These are phyloP conservation scores for Epichloe typhina DNA, from an alignment of 2,329 filamentous ascomycete genomes.

Conservation along the genomic window DNA sequence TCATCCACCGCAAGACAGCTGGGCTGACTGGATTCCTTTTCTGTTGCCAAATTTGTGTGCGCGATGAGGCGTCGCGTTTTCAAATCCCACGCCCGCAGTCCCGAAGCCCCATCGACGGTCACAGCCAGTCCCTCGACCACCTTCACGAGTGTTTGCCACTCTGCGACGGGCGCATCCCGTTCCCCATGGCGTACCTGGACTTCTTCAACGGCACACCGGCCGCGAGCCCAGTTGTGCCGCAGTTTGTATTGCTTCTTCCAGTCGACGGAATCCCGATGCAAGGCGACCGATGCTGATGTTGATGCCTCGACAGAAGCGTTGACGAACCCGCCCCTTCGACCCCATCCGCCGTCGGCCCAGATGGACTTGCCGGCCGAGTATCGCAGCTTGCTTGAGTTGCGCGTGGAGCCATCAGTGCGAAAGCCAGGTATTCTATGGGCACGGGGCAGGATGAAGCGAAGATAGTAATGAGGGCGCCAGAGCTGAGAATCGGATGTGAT, in stretches of 20 bases:
- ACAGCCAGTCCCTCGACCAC: conserved; percentile 65
- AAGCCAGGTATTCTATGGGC: conserved; percentile 63
- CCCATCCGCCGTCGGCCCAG: conserved; percentile 29
- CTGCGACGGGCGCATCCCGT: conserved; percentile 12
- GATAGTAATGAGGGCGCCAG: conserved; percentile 84
- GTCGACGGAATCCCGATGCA: conserved; percentile 35
- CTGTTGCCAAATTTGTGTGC: conserved; percentile 22
- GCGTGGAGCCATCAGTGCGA: conserved; percentile 19
- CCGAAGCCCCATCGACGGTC: conserved; percentile 56
- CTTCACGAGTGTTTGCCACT: conserved; percentile 55
- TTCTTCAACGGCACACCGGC: conserved; percentile 68
- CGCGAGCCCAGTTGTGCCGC: conserved; percentile 80
- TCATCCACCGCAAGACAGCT: conserved; percentile 56
- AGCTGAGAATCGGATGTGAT: conserved; percentile 73
- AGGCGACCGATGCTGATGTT: background rate
- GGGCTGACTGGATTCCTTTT: conserved; percentile 25
- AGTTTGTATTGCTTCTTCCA: conserved; percentile 88
- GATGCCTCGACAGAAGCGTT: background rate
- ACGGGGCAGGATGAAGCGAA: conserved; percentile 71
- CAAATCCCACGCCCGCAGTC: conserved; percentile 68
- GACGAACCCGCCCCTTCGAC: conserved; percentile 24
- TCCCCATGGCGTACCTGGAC: conserved; percentile 42
- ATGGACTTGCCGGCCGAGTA: conserved; percentile 30
- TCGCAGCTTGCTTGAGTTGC: conserved; percentile 23
- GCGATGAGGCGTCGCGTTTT: conserved; percentile 50